phyloP scores from a whole-genome alignment of 257 asterid species.

The Primulina tabacum region DNA sequence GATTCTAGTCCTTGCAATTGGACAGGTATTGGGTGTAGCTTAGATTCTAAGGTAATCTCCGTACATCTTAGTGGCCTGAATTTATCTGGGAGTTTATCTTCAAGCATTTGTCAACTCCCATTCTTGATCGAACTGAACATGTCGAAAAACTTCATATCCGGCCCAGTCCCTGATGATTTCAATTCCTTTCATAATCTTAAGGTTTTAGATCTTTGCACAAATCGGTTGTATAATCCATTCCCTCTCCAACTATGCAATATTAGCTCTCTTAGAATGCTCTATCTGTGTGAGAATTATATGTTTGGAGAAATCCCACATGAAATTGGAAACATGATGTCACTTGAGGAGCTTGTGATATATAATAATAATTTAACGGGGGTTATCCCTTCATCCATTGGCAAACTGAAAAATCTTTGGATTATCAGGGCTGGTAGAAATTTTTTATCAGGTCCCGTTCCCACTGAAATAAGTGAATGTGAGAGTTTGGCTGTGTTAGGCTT shows the following conservation, averaged over 20 bases:
- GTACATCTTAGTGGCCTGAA: constrained; percentile 48
- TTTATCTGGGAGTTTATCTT: constrained; percentile 63
- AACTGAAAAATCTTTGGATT: constrained; percentile 53
- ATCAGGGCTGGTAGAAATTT: constrained; percentile 62
- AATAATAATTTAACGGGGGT: constrained; percentile 76
- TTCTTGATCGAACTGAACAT: constrained; percentile 47
- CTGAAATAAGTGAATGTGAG: constrained; percentile 57
- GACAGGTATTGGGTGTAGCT: constrained; percentile 57
- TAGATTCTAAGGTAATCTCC: constrained; percentile 41
- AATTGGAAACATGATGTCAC: constrained; percentile 45
- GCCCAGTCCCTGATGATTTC: constrained; percentile 56
- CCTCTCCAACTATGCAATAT: constrained; percentile 50
- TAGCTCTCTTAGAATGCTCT: constrained; percentile 56
- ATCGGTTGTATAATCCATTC: constrained; percentile 50
- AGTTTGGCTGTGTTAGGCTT: constrained; percentile 58
- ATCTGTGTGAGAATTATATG: constrained; percentile 67
- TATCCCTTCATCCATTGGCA: constrained; percentile 58
- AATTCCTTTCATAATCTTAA: constrained; percentile 39
- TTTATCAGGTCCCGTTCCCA: constrained; percentile 66
- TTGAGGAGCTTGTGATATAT: constrained; percentile 76
- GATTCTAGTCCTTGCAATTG: constrained; percentile 70
- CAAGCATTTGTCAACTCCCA: constrained; percentile 59
- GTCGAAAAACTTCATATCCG: constrained; percentile 66
- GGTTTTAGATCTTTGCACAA: constrained; percentile 76
- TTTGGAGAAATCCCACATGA: constrained; percentile 64